phyloP scores from a whole-genome alignment of 257 asterid species.

The Paraleonurus japonicus region DNA sequence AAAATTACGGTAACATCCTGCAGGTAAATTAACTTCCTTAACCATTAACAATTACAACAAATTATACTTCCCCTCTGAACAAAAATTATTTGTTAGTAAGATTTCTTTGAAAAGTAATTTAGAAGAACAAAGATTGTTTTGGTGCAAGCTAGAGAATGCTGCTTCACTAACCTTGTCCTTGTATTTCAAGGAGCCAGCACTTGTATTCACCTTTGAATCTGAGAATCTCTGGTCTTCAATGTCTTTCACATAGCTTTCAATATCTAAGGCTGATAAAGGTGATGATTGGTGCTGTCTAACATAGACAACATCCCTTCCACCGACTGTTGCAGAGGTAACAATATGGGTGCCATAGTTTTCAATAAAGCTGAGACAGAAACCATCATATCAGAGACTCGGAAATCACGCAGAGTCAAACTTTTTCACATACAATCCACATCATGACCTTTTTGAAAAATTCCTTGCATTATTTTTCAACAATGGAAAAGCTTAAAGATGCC shows the following conservation, averaged over 20 bases:
- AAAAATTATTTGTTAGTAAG: neutral
- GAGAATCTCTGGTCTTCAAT: conserved; percentile 91
- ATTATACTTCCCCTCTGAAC: neutral
- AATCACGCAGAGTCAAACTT: conserved; percentile 9
- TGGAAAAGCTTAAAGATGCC: neutral
- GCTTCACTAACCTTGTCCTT: conserved; percentile 89
- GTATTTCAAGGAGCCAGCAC: conserved; percentile 75
- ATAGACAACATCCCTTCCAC: conserved; percentile 94
- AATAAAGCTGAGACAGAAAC: conserved; percentile 72
- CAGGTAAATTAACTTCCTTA: conserved; percentile 22
- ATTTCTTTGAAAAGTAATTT: neutral
- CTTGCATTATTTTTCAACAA: neutral
- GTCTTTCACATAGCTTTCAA: conserved; percentile 83
- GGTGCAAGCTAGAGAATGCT: neutral
- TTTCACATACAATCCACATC: neutral
- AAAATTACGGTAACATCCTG: conserved; percentile 99
- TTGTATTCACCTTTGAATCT: conserved; percentile 64
- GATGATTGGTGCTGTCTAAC: conserved; percentile 90
- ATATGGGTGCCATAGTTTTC: conserved; percentile 97
- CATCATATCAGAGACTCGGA: conserved; percentile 27
- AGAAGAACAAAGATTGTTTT: neutral
- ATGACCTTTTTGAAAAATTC: neutral
- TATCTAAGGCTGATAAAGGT: conserved; percentile 67
- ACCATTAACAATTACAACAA: neutral
- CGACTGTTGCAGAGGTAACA: conserved; percentile 89